Conservation (phyloP, 805 yeast species). For the Myxozyma sirexii region DNA sequence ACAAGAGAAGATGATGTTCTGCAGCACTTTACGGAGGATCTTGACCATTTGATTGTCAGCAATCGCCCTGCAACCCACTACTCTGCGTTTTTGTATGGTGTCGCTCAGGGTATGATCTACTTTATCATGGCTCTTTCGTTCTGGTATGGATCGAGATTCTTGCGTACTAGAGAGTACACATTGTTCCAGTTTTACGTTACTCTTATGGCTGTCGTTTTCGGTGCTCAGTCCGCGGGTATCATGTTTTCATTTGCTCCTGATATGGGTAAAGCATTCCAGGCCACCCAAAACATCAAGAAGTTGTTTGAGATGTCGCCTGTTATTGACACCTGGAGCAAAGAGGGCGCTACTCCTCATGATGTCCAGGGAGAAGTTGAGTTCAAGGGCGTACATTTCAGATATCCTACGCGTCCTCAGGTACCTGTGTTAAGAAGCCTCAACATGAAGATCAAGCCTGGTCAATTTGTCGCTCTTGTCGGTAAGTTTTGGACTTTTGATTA, state of each 20-base stretch:
- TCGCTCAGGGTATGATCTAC: constrained; percentile 47
- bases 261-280: constrained; percentile 50
- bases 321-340: constrained; percentile 42
- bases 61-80: constrained; percentile 24
- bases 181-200: constrained; percentile 47
- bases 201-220: constrained; percentile 46
- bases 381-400: constrained; percentile 41
- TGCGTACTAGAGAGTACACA: constrained; percentile 41
- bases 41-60: constrained; percentile 12
- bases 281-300: constrained; percentile 43
- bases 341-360: constrained; percentile 40
- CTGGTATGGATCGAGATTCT: constrained; percentile 49
- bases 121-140: constrained; percentile 49
- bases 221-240: constrained; percentile 51
- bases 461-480: constrained; percentile 87
- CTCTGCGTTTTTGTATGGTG: constrained; percentile 44
- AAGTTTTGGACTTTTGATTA: constrained; percentile 35
- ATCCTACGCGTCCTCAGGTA: constrained; percentile 42
- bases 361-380: constrained; percentile 56
- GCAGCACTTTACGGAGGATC: constrained; percentile 37
- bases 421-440: constrained; percentile 39
- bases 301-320: constrained; percentile 43
- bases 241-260: constrained; percentile 50
- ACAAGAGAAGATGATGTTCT: constrained; percentile 48
- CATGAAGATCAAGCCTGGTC: constrained; percentile 63